Base-by-base conservation (phyloP, 2,329 filamentous ascomycete genomes). In the Fusarium duplospermum region DNA sequence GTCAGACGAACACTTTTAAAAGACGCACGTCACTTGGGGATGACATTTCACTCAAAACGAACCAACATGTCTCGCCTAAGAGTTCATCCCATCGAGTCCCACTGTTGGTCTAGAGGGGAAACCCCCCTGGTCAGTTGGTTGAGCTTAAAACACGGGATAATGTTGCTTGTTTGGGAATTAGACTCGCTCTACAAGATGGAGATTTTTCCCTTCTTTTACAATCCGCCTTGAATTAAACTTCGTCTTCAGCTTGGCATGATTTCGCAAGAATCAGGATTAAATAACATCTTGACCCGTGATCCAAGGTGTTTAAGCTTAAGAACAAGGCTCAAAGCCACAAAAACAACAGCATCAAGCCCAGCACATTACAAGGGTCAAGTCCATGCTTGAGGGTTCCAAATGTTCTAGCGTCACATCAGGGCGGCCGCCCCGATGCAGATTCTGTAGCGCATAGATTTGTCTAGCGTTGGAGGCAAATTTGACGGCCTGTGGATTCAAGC, bases 381-480 rank as follows among this genome's bases (percentile, higher is more conserved):
- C 56, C 24, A 76, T 76, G 68, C 67, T 60, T 66, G 62, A 78
- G 74, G 76, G 74, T 76, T 77, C 76, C 76, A 35, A 77, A 29
- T 24, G 22, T 40, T 38, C 38, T 62, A 62, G 62, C 60, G n/a
- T 58, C 54, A 63, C 40, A 36, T 69, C 66, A 71, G 68, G 62
- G 45, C 69, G 69, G 65, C 61, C 40, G 59, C 52, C 33, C 52
- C 50, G 56, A 40, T 59, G 67, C 70, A 72, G 61, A 68, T 63
- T 54, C 71, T 62, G 75, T 69, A 45, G 38, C 36, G 31, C 50
- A 64, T 58, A 68, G 52, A 59, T 36, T 57, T 38, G 24, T 13
- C 36, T 57, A n/a, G 24, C 35, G 10, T 22, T 40, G 47, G 24
- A 38, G 58, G 40, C 40, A 29, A 45, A 56, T 47, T 52, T 29